Conservation (phyloP, 192 early-diverging fungal genomes). For the Glomus cerebriforme region DNA sequence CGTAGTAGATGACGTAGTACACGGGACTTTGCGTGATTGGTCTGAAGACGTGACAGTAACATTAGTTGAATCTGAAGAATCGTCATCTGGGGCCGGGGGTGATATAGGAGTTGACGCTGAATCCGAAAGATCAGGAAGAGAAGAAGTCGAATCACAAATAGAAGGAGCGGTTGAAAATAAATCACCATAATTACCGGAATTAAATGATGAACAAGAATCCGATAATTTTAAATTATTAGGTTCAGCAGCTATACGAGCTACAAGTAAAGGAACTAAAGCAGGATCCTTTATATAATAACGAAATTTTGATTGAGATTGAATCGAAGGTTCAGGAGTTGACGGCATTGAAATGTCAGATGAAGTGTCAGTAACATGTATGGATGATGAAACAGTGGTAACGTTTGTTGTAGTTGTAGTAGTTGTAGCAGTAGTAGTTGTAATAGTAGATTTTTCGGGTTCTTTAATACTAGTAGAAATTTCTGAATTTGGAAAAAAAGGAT, state of each 20-base stretch:
- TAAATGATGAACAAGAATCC: neutral
- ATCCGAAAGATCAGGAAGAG: neutral
- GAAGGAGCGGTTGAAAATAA: neutral
- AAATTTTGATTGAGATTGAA: neutral
- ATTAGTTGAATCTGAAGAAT: neutral
- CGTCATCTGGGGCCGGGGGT: neutral
- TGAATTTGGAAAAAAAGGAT: neutral
- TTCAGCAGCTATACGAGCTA: neutral
- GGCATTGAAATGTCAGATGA: neutral
- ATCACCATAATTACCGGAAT: neutral
- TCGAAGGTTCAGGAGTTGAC: neutral
- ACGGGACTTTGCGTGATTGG: neutral
- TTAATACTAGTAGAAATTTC: neutral
- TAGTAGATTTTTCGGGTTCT: neutral
- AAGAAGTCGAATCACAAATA: neutral
- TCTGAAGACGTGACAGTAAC: neutral
- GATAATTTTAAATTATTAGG: constrained; percentile 4
- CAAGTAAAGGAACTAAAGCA: neutral
- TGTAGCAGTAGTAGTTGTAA: no score
- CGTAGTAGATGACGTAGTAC: neutral
- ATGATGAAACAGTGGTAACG: neutral
- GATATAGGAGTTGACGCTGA: neutral
- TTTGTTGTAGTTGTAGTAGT: no score
- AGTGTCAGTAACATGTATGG: neutral
- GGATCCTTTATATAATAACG: neutral